Percentiles rank a stretch among this genome's conserved stretches.
phyloP scores from a whole-genome alignment of 129 eudicot species.

The Tanacetum coccineum region DNA sequence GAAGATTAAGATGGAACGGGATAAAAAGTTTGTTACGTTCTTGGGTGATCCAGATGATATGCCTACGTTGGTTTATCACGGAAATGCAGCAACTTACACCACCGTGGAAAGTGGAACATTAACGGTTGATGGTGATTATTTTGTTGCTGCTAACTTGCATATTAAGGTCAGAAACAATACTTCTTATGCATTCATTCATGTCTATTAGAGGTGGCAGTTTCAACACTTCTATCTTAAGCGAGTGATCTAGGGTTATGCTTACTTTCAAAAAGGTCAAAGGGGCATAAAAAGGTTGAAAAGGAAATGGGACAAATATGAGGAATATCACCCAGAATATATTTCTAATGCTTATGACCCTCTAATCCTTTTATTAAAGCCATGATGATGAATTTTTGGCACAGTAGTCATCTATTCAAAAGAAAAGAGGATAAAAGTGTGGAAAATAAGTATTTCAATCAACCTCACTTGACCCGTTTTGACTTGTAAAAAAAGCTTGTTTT shows the following conservation, averaged over 20 bases:
- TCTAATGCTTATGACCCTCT: background rate
- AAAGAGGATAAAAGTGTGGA: too few species aligned
- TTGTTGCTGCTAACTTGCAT: constrained; percentile 48
- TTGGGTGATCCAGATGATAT: constrained; percentile 46
- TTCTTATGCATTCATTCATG: constrained; percentile 3
- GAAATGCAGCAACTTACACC: constrained; percentile 46
- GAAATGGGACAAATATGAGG: too few species aligned
- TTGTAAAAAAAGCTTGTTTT: background rate
- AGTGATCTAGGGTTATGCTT: background rate
- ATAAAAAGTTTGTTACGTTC: constrained; percentile 52
- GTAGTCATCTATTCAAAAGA: too few species aligned
- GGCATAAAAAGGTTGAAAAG: too few species aligned
- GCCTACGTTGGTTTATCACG: constrained; percentile 46
- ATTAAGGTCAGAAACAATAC: constrained; percentile 34
- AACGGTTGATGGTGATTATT: constrained; percentile 51
- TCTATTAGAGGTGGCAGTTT: background rate
- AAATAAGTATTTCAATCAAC: too few species aligned
- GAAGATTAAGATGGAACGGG: constrained; percentile 49
- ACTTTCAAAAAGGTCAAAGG: background rate
- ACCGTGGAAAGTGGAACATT: constrained; percentile 61
- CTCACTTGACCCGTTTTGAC: background rate
- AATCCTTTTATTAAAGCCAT: too few species aligned
- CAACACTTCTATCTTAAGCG: background rate
- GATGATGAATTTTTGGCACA: too few species aligned
- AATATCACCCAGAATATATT: background rate